phyloP scores from a whole-genome alignment of 2,329 filamentous ascomycete species.

The Pseudonectria foliicola region DNA sequence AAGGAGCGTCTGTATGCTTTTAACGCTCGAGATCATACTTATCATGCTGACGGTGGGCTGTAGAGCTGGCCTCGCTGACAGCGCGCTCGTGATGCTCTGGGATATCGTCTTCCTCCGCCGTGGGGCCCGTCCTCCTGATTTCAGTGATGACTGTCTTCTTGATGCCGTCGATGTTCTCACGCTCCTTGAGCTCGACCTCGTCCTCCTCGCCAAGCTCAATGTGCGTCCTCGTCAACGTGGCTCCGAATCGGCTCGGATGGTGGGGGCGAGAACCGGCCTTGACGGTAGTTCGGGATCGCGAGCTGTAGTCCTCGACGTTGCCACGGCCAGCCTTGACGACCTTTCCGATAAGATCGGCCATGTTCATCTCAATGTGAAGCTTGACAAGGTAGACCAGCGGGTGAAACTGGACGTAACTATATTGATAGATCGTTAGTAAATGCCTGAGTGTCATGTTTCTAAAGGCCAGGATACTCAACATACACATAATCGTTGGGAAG shows the following conservation, averaged over 20 bases:
- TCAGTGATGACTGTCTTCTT: conserved; percentile 17
- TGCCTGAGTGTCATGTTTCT: neutral
- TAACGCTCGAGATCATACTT: conserved; percentile 14
- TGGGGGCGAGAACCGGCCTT: conserved; percentile 9
- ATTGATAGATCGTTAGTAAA: neutral
- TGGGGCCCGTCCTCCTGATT: conserved; percentile 9
- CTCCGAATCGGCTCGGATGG: conserved; percentile 10
- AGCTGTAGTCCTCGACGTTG: conserved; percentile 9
- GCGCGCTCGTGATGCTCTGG: conserved; percentile 18
- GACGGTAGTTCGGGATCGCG: conserved; percentile 10
- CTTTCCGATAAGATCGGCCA: conserved; percentile 23
- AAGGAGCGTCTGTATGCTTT: too few relatives aligned
- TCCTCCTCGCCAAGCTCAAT: conserved; percentile 22
- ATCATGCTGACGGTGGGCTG: conserved; percentile 10
- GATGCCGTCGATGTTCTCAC: conserved; percentile 16
- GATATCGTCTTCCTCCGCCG: conserved; percentile 12
- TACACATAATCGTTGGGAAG: conserved; percentile 22
- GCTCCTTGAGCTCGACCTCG: conserved; percentile 17
- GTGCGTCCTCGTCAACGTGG: conserved; percentile 9
- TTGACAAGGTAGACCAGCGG: conserved; percentile 22
- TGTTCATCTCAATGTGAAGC: conserved; percentile 24
- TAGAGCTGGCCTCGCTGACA: conserved; percentile 2
- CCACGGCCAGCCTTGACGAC: conserved; percentile 19
- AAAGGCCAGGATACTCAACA: neutral
- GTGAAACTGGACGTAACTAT: conserved; percentile 22